Evolutionary conservation across 495 filamentous ascomycete species (phyloP), one percentile per base, ranked within the genome.

Genomic region (Alectoria sarmentosa): DNA sequence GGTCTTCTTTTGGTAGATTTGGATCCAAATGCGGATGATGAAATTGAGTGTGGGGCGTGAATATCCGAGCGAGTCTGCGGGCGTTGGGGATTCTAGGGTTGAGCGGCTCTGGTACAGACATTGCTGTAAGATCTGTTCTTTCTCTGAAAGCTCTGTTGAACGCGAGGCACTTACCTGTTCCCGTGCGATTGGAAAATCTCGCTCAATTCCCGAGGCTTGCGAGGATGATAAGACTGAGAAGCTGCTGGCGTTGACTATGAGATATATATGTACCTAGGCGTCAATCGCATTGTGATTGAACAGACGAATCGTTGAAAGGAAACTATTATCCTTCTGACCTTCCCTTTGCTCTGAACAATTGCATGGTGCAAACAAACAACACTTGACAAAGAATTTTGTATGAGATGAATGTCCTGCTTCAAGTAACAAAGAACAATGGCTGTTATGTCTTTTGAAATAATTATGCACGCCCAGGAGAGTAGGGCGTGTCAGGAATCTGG

Each of bases 21-120:
- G 63, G 46, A 28, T 68, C 58, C 4, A 68, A n/a, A 36, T 32
- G 49, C 26, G 66, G 66, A 32, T 68, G 66, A 38, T 62, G 49
- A 21, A 49, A 62, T 19, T 41, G 49, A 34, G 48, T 62, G 6
- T 23, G 38, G 17, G 58, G 30, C 8, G 64, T 66, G 49, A 66
- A 66, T 23, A 7, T 30, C 28, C n/a, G 32, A 41, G 61, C 61
- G 13, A 39, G 61, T 55, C 46, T 36, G 46, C 61, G 41, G n/a
- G 61, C 37, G 19, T 23, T 56, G 48, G 52, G 15, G 8, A 55
- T 21, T 14, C 34, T 55, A 21, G 52, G 21, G 30, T 55, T 34
- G 21, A 52, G 48, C 48, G 52, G 30, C 15, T 55, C 52, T 21
- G 52, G 52, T 34, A 34, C 23, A 21, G 52, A 55, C 52, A 55